Percentiles rank a stretch among this genome's conserved stretches.
phyloP scores from a whole-genome alignment of 257 asterid species.

The Eustoma russellianum region DNA sequence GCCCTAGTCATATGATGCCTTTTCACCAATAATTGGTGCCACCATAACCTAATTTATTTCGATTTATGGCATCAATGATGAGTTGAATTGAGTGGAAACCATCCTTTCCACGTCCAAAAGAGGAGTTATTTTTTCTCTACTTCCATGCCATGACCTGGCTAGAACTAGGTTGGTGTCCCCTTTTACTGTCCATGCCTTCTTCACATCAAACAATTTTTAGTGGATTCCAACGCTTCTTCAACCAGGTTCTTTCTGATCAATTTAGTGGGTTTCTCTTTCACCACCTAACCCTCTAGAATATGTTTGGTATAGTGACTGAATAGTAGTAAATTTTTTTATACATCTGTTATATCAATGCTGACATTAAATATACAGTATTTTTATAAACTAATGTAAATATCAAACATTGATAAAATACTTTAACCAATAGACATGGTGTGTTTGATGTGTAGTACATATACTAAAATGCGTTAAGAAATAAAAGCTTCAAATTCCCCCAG shows the following conservation, averaged over 20 bases:
- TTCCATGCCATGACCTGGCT: slow-evolving; percentile 11
- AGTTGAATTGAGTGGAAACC: slow-evolving; percentile 50
- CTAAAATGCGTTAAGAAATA: too few species aligned
- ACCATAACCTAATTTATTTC: slow-evolving; percentile 29
- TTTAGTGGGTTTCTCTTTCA: slow-evolving; percentile 52
- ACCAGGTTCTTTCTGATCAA: slow-evolving; percentile 8
- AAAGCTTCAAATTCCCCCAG: slow-evolving; percentile 25
- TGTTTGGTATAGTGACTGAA: background rate
- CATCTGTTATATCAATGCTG: too few species aligned
- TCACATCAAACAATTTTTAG: slow-evolving; percentile 46
- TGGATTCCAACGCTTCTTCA: slow-evolving; percentile 65
- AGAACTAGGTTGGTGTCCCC: slow-evolving; percentile 19
- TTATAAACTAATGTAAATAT: too few species aligned
- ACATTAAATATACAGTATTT: too few species aligned
- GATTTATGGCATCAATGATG: slow-evolving; percentile 37
- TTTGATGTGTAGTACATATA: too few species aligned
- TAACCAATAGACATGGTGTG: too few species aligned
- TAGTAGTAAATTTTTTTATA: too few species aligned
- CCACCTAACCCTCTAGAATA: slow-evolving; percentile 45
- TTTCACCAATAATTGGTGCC: slow-evolving; percentile 58
- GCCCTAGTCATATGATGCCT: slow-evolving; percentile 23
- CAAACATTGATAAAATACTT: too few species aligned
- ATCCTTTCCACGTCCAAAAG: slow-evolving; percentile 55
- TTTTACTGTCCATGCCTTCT: slow-evolving; percentile 34
- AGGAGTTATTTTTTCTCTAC: slow-evolving; percentile 9